These are phyloP conservation scores for Rhodotorula graminis DNA, from an alignment of 768 basidiomycete species.

Conservation along the genomic window DNA sequence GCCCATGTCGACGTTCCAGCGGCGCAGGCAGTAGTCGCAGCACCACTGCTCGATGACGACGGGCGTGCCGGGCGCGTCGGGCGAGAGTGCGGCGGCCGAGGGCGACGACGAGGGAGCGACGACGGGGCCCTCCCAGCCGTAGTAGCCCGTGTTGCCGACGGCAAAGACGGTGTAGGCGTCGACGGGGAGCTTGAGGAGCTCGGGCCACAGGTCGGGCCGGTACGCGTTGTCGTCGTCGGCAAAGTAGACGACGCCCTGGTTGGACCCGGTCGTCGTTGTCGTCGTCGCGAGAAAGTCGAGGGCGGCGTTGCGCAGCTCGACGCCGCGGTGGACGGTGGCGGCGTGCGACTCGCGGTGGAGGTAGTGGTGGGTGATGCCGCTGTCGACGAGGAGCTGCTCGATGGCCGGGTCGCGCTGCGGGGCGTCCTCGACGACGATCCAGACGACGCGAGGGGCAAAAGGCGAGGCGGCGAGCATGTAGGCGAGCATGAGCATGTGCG, in stretches of 20 bases:
- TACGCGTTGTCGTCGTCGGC: slow-evolving; percentile 16
- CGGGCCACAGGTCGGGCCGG: background rate
- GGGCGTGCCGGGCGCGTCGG: no score
- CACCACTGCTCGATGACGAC: background rate
- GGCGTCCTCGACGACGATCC: slow-evolving; percentile 4
- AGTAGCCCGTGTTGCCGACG: slow-evolving; percentile 5
- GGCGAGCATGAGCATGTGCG: background rate
- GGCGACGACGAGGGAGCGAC: background rate
- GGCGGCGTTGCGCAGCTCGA: slow-evolving; percentile 4
- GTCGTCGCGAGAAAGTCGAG: background rate
- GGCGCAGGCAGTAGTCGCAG: background rate
- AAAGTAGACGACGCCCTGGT: slow-evolving; percentile 13
- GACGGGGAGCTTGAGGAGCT: background rate
- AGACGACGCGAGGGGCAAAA: background rate
- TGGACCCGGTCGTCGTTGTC: no score
- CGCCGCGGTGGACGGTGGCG: background rate
- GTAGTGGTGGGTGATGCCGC: background rate
- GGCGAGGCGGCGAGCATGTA: background rate
- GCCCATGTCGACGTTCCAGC: slow-evolving; percentile 11
- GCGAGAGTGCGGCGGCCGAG: no score
- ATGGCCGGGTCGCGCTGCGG: background rate
- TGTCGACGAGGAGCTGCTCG: background rate
- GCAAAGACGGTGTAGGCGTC: background rate
- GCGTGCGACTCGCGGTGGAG: background rate
- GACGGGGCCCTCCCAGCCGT: background rate